Percentiles rank a stretch among this genome's conserved stretches.
Evolutionary conservation across 768 basidiomycete species (phyloP).

Genomic region (Boletus speciosus): DNA sequence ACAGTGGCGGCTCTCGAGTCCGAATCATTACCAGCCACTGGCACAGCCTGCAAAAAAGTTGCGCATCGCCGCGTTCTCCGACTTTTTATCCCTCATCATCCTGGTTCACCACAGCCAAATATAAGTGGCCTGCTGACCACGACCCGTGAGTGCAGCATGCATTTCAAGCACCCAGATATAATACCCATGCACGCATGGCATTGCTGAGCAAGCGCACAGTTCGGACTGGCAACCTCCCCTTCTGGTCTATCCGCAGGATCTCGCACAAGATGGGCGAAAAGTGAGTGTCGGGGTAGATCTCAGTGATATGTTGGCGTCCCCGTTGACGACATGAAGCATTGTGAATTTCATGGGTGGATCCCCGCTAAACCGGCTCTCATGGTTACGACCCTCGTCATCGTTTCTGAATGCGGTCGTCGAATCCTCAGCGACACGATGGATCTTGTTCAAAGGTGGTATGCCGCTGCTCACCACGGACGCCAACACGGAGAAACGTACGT

Average conservation of each 20-base stretch:
- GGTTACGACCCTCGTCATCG: conserved; percentile 68
- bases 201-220: conserved; percentile 10
- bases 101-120: conserved; percentile 9
- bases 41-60: not conserved
- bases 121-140: conserved; percentile 5
- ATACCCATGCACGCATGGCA: conserved; percentile 5
- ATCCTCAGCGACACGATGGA: conserved; percentile 64
- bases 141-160: not conserved
- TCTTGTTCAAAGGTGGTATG: conserved; percentile 71
- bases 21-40: not conserved
- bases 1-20: too few relatives aligned
- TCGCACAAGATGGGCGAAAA: conserved; percentile 30
- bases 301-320: not conserved
- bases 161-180: not conserved
- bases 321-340: conserved; percentile 31
- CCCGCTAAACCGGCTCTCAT: conserved; percentile 76
- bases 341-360: conserved; percentile 58
- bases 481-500: conserved; percentile 31
- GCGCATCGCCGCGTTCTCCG: not conserved
- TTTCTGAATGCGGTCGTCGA: conserved; percentile 72
- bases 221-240: not conserved
- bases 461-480: conserved; percentile 51
- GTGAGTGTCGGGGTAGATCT: conserved; percentile 18
- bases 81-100: not conserved
- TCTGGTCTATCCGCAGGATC: conserved; percentile 4